Percentiles rank a stretch among this genome's conserved stretches.
phyloP scores from a whole-genome alignment of 352 stramenopile genomes.

The Pythium monospermum region DNA sequence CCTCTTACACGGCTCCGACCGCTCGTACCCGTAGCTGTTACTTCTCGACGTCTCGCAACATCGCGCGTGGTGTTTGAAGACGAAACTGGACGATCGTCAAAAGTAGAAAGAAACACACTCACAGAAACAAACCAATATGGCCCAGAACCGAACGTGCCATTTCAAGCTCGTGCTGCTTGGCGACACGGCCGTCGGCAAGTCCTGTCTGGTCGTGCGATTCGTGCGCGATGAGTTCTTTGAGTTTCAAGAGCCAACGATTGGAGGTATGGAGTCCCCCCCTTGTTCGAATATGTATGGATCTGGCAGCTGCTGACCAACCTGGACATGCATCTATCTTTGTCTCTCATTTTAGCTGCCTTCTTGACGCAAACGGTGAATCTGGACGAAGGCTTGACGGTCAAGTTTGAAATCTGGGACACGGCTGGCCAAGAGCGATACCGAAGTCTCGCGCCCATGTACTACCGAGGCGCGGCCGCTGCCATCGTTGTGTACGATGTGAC shows the following conservation, averaged over 20 bases:
- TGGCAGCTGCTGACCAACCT: too few relatives aligned
- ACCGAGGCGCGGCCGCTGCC: conserved; percentile 91
- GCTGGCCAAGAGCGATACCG: conserved; percentile 96
- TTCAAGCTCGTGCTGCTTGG: conserved; percentile 99
- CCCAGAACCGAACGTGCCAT: conserved; percentile 87
- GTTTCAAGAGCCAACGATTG: conserved; percentile 98
- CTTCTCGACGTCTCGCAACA: too few relatives aligned
- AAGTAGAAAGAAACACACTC: conserved; percentile 10
- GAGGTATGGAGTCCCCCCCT: conserved; percentile 47
- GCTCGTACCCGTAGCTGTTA: too few relatives aligned
- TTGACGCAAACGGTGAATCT: conserved; percentile 98
- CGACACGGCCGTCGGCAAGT: conserved; percentile 99
- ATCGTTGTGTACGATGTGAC: conserved; percentile 98
- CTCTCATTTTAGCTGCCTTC: conserved; percentile 87
- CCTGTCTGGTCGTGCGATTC: conserved; percentile 99
- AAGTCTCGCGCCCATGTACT: conserved; percentile 98
- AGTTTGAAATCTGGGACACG: conserved; percentile 99
- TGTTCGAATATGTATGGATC: background rate
- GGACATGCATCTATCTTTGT: too few relatives aligned
- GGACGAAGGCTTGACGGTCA: conserved; percentile 96
- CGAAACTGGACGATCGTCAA: too few relatives aligned
- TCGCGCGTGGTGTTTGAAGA: too few relatives aligned
- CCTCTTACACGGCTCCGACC: too few relatives aligned
- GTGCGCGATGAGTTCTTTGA: conserved; percentile 99
- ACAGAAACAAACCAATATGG: conserved; percentile 40